Evolutionary conservation across 2,329 filamentous ascomycete species (phyloP).

Genomic region (Arthroderma sp.): DNA sequence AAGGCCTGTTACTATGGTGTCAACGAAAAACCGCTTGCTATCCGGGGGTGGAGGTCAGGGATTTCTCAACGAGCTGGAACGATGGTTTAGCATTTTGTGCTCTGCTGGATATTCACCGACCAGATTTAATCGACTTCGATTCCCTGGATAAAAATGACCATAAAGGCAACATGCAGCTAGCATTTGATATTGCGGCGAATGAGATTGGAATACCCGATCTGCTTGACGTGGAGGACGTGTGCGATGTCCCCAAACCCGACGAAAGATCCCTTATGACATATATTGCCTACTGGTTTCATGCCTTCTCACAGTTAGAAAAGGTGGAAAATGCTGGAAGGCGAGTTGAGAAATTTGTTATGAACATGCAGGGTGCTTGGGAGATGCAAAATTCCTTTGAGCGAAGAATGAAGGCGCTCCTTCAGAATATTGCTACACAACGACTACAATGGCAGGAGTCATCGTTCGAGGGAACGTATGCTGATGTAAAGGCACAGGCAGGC

Average conservation of each 20-base stretch:
- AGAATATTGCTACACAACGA: slow-evolving; percentile 59
- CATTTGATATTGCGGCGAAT: slow-evolving; percentile 88
- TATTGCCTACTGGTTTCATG: slow-evolving; percentile 99
- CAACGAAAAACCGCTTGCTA: slow-evolving; percentile 98
- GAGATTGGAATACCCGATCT: slow-evolving; percentile 95
- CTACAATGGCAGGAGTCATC: slow-evolving; percentile 63
- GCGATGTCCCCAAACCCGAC: slow-evolving; percentile 89
- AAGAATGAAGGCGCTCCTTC: slow-evolving; percentile 71
- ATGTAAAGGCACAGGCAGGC: slow-evolving; percentile 75
- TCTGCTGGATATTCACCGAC: slow-evolving; percentile 87
- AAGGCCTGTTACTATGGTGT: slow-evolving; percentile 90
- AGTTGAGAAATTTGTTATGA: slow-evolving; percentile 96
- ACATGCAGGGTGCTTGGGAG: slow-evolving; percentile 98
- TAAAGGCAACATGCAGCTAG: slow-evolving; percentile 91
- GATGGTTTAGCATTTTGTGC: slow-evolving; percentile 95
- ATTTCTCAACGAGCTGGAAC: slow-evolving; percentile 96
- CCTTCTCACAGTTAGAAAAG: slow-evolving; percentile 96
- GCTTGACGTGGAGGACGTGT: slow-evolving; percentile 95
- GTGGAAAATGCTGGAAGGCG: slow-evolving; percentile 93
- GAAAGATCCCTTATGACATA: slow-evolving; percentile 98
- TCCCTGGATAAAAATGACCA: slow-evolving; percentile 87
- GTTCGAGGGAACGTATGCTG: slow-evolving; percentile 82
- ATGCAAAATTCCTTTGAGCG: slow-evolving; percentile 96
- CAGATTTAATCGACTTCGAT: slow-evolving; percentile 95
- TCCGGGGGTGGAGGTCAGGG: slow-evolving; percentile 85